phyloP scores from a whole-genome alignment of 2,329 filamentous ascomycete species.

The Pestalotiopsis sp. region DNA sequence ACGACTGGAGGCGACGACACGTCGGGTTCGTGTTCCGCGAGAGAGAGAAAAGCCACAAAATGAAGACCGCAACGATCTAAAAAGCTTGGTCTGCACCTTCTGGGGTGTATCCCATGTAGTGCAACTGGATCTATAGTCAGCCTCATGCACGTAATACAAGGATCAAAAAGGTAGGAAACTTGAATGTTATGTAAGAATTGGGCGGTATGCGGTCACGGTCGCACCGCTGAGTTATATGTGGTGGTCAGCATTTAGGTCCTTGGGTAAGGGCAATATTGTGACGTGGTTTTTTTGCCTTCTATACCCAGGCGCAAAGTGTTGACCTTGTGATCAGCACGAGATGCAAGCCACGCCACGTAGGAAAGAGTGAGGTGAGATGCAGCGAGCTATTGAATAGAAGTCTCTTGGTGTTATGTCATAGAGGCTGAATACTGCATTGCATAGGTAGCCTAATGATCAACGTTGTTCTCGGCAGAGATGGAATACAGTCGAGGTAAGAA shows the following conservation, averaged over 20 bases:
- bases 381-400: neutral
- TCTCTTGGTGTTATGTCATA: neutral
- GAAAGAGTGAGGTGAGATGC: neutral
- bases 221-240: neutral
- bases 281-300: neutral
- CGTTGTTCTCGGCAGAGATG: neutral
- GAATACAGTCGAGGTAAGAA: no score
- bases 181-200: neutral
- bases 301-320: neutral
- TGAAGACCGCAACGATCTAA: neutral
- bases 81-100: neutral
- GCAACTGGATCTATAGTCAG: neutral
- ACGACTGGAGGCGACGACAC: neutral
- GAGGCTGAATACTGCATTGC: neutral
- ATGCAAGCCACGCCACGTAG: neutral
- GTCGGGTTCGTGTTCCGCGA: neutral
- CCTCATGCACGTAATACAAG: neutral
- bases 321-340: neutral
- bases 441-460: neutral
- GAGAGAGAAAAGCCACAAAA: neutral
- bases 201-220: neutral
- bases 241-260: neutral
- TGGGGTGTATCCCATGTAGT: neutral
- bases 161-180: neutral
- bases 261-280: neutral